Base-by-base conservation (phyloP, 129 eudicot genomes). In the Flaveria trinervia region DNA sequence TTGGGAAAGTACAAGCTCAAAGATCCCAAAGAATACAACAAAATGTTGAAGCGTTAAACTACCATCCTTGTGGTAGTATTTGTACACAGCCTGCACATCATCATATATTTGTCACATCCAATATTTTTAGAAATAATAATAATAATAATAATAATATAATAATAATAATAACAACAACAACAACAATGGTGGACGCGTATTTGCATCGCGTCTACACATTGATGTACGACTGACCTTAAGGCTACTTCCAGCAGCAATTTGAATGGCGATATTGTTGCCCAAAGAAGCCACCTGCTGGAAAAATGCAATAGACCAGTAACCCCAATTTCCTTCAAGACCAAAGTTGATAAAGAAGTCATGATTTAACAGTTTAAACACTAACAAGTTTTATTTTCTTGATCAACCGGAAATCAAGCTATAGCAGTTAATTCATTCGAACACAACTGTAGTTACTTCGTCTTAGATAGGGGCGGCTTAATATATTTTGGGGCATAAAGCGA, bases 261-360 rank as follows among this genome's bases (percentile, higher is more conserved):
- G 91, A 79, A 87, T 79, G 82, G 88, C 86, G 60, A 87, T 87
- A 75, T 87, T 87, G 69, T 87, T 87, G 75, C 86, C 91, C 59
- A 87, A 75, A 28, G 91, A 84, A 81, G 91, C 88, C 81, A 87
- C 86, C 86, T 87, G 91, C 86, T 87, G 88, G 78, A 81, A 87
- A 82, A 84, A 81, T 76, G 91, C 86, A 71, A 87, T 75, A 79
- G 84, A 84, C 86, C 91, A 87, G 80, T 81, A 87, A 70, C 88
- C 91, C 88, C 88, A 81, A 44, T 78, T 74, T 78, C 91, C 88
- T 87, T 81, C 74, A 83, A 80, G 18, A 76, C 43, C 80, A 76
- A 57, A 59, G 9, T 64, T 54, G 41, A 61, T 57, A 62, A 62
- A 57, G 57, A 36, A 5, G 41, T 36, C 7, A 36, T 5, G 41